phyloP scores from a whole-genome alignment of 129 eudicot species.

The Centaurea solstitialis region DNA sequence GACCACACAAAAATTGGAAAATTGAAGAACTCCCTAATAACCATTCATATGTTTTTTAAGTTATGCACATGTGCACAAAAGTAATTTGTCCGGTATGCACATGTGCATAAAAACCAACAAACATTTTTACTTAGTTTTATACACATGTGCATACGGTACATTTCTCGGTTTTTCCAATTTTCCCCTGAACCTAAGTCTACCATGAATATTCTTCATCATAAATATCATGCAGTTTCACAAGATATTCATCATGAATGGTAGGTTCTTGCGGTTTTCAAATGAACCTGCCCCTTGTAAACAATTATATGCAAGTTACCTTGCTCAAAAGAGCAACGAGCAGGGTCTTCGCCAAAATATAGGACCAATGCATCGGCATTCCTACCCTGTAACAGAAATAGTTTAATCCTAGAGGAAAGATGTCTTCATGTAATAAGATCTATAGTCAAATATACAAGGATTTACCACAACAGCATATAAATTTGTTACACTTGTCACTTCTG shows the following conservation, averaged over 20 bases:
- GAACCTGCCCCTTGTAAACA: background rate
- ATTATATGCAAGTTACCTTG: slow-evolving; percentile 61
- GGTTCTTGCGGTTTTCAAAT: background rate
- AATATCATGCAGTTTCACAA: too few species aligned
- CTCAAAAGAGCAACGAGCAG: slow-evolving; percentile 91
- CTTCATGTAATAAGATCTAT: background rate
- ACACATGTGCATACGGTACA: background rate
- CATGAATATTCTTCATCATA: too few species aligned
- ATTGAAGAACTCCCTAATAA: background rate
- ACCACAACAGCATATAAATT: slow-evolving; percentile 75
- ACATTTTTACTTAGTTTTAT: background rate
- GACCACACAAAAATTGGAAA: background rate
- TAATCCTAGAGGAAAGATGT: background rate
- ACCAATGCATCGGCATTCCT: slow-evolving; percentile 90
- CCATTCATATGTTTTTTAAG: background rate
- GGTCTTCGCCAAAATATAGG: slow-evolving; percentile 94
- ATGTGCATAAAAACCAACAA: background rate
- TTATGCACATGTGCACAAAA: background rate
- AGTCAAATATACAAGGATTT: slow-evolving; percentile 31
- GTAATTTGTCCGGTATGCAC: background rate
- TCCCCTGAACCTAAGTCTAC: too few species aligned
- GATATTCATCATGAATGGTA: too few species aligned
- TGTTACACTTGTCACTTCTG: slow-evolving; percentile 63
- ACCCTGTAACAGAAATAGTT: slow-evolving; percentile 53
- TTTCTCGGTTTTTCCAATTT: too few species aligned